Evolutionary conservation across 768 basidiomycete genomes (phyloP).

Genomic region (Cyathus striatus): DNA sequence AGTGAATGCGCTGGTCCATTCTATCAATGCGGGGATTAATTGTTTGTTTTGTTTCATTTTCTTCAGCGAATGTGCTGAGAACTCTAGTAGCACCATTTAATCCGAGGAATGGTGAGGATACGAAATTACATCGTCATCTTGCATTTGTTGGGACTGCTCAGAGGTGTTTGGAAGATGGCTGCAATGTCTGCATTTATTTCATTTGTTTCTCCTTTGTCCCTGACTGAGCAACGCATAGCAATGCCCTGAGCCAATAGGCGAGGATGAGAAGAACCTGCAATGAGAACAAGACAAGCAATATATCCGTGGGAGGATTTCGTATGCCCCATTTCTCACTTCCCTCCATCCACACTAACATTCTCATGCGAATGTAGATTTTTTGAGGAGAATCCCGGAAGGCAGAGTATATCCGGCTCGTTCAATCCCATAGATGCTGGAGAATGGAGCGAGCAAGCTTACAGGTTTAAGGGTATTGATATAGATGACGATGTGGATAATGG

Average conservation of each 20-base stretch:
- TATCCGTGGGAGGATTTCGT: conserved; percentile 50
- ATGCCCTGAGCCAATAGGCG: conserved; percentile 50
- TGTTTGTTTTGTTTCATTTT: too few relatives aligned
- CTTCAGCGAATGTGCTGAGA: too few relatives aligned
- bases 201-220: not conserved
- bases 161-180: conserved; percentile 58
- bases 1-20: conserved; percentile 57
- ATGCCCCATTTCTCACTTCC: conserved; percentile 15
- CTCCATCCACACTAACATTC: not conserved
- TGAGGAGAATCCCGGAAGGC: conserved; percentile 55
- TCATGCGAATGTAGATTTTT: conserved; percentile 37
- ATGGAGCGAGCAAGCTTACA: conserved; percentile 60
- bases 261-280: conserved; percentile 49
- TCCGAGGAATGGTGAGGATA: too few relatives aligned
- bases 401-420: conserved; percentile 59
- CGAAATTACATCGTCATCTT: conserved; percentile 53
- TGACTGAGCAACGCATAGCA: conserved; percentile 20
- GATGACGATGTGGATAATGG: too few relatives aligned
- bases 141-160: conserved; percentile 57
- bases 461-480: too few relatives aligned
- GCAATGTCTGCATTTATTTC: conserved; percentile 38
- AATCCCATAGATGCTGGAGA: conserved; percentile 63
- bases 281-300: conserved; percentile 48
- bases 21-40: too few relatives aligned
- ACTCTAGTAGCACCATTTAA: conserved; percentile 17